Base-by-base conservation (phyloP, 108 stramenopile genomes). In the Thalassiosira profunda region DNA sequence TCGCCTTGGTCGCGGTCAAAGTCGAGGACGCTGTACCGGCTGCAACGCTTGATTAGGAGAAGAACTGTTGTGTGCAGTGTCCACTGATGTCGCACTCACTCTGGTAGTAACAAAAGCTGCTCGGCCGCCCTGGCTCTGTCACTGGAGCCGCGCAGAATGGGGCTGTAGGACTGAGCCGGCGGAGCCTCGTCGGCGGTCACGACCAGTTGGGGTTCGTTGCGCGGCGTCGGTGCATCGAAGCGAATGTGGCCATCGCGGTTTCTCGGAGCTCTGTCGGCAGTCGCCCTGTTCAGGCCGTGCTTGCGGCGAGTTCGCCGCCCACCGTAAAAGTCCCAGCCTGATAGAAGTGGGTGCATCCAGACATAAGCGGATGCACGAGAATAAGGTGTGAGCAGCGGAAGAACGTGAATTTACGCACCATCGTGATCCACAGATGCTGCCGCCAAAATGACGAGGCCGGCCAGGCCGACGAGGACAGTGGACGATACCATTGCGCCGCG, bases 241-340 rank as follows among this genome's bases (percentile, higher is more conserved):
- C 28, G 38, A 4, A 58, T 57, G 3, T 21, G 15, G 1, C 67
- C 67, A 14, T 58, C 28, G 6, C 30, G 35, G 25, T 36, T 20
- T 26, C 6, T n/a, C 6, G 55, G 55, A 15, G 67, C 67, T 6
- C 24, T 17, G 35, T 58, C 42, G 7, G 14, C 51, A 4, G 56
- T 68, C 2, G 56, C 67, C 5, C 24, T 42, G 30, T 68, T 57
- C 3, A 68, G 45, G 3, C 67, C 67, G 28, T 58, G 67, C n/a
- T 3, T 46, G 1, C 2, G 29, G 2, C 55, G 31, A 34, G 36
- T 67, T 17, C 47, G 30, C n/a, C 26, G 29, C 1, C 54, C 66
- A 1, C 66, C 66, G 26, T 67, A 26, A 31, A 67, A 55, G 21
- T 68, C 67, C 36, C 36, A 68, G 2, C 31, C 55, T n/a, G n/a